A percentile compares a stretch with the other conserved stretches of the same genome.
These are phyloP conservation scores for Rhizopus sp. DNA, from an alignment of 371 early-diverging fungal species.

Conservation along the genomic window DNA sequence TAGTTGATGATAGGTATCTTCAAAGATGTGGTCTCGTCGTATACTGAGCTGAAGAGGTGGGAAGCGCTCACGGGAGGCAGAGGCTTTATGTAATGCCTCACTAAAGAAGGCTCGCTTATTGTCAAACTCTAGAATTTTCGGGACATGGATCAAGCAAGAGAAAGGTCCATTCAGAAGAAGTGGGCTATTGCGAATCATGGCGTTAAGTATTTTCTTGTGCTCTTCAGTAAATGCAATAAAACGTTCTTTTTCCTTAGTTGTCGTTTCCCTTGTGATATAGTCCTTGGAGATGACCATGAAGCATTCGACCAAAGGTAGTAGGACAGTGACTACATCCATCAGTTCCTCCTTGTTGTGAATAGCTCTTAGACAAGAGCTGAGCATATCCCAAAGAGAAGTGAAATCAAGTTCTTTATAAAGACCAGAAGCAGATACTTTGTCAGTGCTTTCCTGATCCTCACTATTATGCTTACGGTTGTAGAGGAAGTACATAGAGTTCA, in stretches of 20 bases:
- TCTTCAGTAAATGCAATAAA: constrained; percentile 91
- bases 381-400: constrained; percentile 74
- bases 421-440: constrained; percentile 57
- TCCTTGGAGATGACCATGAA: constrained; percentile 91
- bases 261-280: constrained; percentile 14
- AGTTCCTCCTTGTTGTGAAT: constrained; percentile 79
- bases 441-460: constrained; percentile 22
- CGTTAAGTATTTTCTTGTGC: constrained; percentile 94
- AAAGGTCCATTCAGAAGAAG: constrained; percentile 95
- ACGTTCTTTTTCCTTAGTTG: constrained; percentile 59
- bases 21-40: constrained; percentile 93
- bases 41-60: constrained; percentile 86
- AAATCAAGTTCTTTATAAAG: constrained; percentile 77
- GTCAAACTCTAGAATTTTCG: constrained; percentile 97
- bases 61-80: constrained; percentile 63
- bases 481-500: constrained; percentile 92
- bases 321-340: constrained; percentile 86
- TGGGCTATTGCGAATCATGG: constrained; percentile 96
- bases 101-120: constrained; percentile 97
- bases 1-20: constrained; percentile 95
- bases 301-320: constrained; percentile 93
- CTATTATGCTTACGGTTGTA: constrained; percentile 46
- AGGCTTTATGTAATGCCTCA: constrained; percentile 88
- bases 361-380: constrained; percentile 73
- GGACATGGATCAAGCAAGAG: constrained; percentile 91